Conservation (phyloP, 2,329 filamentous ascomycete species). For the Bipolaris bicolor region DNA sequence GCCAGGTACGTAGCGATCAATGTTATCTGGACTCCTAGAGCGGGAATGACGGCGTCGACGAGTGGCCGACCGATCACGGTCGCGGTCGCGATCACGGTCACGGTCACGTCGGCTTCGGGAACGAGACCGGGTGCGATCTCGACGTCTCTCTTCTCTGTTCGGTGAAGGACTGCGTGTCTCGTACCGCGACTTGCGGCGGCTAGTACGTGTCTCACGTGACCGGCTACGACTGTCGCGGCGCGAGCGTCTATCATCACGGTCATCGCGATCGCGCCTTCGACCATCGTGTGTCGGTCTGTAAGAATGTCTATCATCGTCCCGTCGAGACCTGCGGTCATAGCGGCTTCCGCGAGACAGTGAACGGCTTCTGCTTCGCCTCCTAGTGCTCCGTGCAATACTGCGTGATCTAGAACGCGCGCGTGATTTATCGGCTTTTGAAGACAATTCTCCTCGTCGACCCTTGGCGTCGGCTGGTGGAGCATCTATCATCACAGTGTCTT, state of each 20-base stretch:
- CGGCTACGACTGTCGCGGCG: slow-evolving; percentile 40
- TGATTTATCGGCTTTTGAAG: slow-evolving; percentile 29
- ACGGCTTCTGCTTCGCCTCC: slow-evolving; percentile 39
- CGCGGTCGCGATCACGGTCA: slow-evolving; percentile 23
- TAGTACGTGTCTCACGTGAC: slow-evolving; percentile 38
- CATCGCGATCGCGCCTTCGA: slow-evolving; percentile 29
- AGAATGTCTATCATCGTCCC: slow-evolving; percentile 36
- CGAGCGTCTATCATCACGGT: slow-evolving; percentile 25
- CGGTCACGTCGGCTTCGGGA: slow-evolving; percentile 30
- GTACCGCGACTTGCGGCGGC: slow-evolving; percentile 38
- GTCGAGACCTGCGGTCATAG: slow-evolving; percentile 33
- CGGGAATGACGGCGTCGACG: slow-evolving; percentile 31
- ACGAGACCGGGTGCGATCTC: slow-evolving; percentile 34
- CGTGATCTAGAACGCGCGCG: slow-evolving; percentile 41
- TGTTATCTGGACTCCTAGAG: slow-evolving; percentile 45
- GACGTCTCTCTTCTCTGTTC: slow-evolving; percentile 29
- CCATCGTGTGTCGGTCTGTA: slow-evolving; percentile 36
- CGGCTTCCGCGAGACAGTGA: slow-evolving; percentile 44
- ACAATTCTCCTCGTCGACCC: slow-evolving; percentile 36
- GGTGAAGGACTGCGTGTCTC: slow-evolving; percentile 37
- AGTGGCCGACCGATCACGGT: slow-evolving; percentile 25
- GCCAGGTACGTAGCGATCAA: slow-evolving; percentile 48
- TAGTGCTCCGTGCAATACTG: slow-evolving; percentile 35
- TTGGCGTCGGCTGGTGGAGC: slow-evolving; percentile 26
- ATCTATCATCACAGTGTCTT: slow-evolving; percentile 39